phyloP scores from a whole-genome alignment of 345 rosid species.

The Psidium guajava region DNA sequence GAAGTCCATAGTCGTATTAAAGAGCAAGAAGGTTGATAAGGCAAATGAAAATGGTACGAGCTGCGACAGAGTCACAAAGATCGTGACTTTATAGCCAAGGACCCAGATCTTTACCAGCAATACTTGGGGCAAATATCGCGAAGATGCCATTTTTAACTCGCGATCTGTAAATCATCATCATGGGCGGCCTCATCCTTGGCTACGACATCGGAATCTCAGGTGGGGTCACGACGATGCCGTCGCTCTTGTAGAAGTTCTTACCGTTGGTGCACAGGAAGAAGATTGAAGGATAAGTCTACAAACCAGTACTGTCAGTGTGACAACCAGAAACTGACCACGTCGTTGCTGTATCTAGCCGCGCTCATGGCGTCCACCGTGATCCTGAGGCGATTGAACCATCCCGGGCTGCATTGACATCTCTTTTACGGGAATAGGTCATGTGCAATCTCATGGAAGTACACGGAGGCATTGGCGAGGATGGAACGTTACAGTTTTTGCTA shows the following conservation, averaged over 20 bases:
- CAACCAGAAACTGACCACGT: too few relatives aligned
- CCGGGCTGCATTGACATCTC: constrained; percentile 71
- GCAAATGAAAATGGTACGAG: neutral
- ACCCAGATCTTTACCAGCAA: neutral
- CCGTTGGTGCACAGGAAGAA: too few relatives aligned
- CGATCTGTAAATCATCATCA: too few relatives aligned
- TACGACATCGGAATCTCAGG: too few relatives aligned
- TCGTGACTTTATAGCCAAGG: neutral
- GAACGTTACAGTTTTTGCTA: constrained; percentile 75
- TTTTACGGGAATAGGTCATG: constrained; percentile 62
- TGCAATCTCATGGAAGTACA: constrained; percentile 71
- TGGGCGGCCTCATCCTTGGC: too few relatives aligned
- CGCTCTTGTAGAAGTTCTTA: too few relatives aligned
- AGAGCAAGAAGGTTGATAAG: neutral
- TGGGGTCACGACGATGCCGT: too few relatives aligned
- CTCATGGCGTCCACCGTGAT: too few relatives aligned
- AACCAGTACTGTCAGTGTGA: too few relatives aligned
- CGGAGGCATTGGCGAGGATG: constrained; percentile 98
- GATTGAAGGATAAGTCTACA: too few relatives aligned
- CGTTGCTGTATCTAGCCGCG: too few relatives aligned
- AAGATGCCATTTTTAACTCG: neutral
- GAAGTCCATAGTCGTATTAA: too few relatives aligned
- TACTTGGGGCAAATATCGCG: neutral
- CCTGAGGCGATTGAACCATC: constrained; percentile 74
- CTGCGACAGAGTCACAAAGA: neutral